Base-by-base conservation (phyloP, 192 early-diverging fungal genomes). In the Radiomyces spectabilis region DNA sequence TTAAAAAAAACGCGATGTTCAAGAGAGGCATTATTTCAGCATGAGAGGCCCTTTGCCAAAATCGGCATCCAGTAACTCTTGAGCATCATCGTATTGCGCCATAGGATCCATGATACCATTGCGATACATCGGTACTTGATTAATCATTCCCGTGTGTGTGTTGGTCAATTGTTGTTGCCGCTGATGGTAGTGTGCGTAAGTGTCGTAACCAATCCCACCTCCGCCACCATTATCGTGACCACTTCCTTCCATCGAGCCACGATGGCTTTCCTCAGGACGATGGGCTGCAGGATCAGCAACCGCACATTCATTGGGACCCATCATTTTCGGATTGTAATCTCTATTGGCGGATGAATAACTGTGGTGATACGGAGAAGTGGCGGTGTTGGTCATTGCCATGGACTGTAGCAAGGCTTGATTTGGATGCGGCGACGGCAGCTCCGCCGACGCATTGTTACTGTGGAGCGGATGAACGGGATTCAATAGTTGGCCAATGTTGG, bases 391-490 rank as follows among this genome's bases (percentile, higher is more conserved):
- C n/a, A n/a, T n/a, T n/a, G n/a, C n/a, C n/a, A n/a, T n/a, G n/a
- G n/a, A n/a, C n/a, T n/a, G n/a, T n/a, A n/a, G n/a, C n/a, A n/a
- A n/a, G n/a, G n/a, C n/a, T n/a, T n/a, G n/a, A n/a, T n/a, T n/a
- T n/a, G n/a, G n/a, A n/a, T n/a, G n/a, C n/a, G n/a, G n/a, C n/a
- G n/a, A n/a, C n/a, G n/a, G n/a, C n/a, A n/a, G n/a, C n/a, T n/a
- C n/a, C n/a, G n/a, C n/a, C n/a, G n/a, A n/a, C n/a, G n/a, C n/a
- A n/a, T n/a, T n/a, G n/a, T n/a, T n/a, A n/a, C n/a, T n/a, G n/a
- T 59, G 31, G 19, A 60, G 41, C 19, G 58, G 58, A 19, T 60
- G 51, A 18, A 62, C 42, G 37, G 60, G 60, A 62, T 62, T 62
- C n/a, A 62, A 33, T 33, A 62, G 24, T 9, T 62, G 60, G 31